These are phyloP conservation scores for Colletotrichum graminicola DNA, from an alignment of 2,329 filamentous ascomycete genomes.

Conservation along the genomic window DNA sequence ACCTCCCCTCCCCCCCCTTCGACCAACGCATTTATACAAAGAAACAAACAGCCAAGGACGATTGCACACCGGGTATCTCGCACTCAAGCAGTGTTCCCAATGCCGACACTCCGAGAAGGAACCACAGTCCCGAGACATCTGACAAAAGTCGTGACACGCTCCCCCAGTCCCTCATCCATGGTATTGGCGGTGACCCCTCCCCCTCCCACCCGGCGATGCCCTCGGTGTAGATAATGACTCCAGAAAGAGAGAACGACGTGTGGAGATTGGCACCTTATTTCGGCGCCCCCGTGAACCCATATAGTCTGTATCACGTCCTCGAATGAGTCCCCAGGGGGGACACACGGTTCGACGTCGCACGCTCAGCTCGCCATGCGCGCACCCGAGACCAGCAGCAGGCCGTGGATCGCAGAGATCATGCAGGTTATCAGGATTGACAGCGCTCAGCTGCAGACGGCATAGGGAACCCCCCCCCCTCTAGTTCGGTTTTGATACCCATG, in stretches of 20 bases:
- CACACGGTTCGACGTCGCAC: constrained; percentile 7
- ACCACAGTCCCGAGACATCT: background rate
- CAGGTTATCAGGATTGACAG: constrained; percentile 12
- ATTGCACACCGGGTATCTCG: background rate
- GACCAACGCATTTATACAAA: constrained; percentile 30
- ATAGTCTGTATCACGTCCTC: background rate
- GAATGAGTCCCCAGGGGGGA: background rate
- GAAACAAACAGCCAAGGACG: background rate
- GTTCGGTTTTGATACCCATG: background rate
- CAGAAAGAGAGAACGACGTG: background rate
- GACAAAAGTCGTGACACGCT: background rate
- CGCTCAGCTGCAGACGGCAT: background rate
- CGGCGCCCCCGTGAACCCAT: background rate
- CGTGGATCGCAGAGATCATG: constrained; percentile 24
- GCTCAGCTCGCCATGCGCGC: constrained; percentile 20
- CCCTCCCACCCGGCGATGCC: background rate
- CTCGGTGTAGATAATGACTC: background rate
- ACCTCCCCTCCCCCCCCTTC: background rate
- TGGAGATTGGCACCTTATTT: background rate
- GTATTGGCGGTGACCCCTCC: background rate
- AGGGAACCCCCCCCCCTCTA: too few relatives aligned
- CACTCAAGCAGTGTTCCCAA: too few relatives aligned
- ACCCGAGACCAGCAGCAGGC: constrained; percentile 16
- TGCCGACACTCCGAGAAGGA: background rate
- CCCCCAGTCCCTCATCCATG: background rate